phyloP scores from a whole-genome alignment of 2,329 filamentous ascomycete genomes.

The Tricladium varicosporioides region DNA sequence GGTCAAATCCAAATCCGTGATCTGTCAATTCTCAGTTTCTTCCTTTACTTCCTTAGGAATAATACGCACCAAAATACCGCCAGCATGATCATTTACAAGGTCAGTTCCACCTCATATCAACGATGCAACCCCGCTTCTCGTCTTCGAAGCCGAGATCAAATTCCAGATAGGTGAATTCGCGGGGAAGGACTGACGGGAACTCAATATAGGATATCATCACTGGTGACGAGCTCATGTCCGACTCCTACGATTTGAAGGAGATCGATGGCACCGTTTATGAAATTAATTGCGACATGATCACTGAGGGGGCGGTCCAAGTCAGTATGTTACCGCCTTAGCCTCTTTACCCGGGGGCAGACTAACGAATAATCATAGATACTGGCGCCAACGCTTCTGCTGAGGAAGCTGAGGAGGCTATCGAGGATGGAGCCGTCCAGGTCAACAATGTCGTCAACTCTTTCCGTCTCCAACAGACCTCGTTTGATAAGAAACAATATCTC shows the following conservation, averaged over 20 bases:
- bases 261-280: constrained; percentile 82
- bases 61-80: constrained; percentile 21
- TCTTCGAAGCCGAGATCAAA: background rate
- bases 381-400: constrained; percentile 98
- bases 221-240: constrained; percentile 94
- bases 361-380: constrained; percentile 55
- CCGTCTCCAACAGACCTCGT: constrained; percentile 74
- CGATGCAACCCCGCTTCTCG: constrained; percentile 5
- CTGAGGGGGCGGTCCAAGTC: constrained; percentile 70
- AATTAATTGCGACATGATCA: constrained; percentile 89
- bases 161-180: background rate
- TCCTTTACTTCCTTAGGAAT: background rate
- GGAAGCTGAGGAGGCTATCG: constrained; percentile 73
- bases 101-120: constrained; percentile 29
- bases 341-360: constrained; percentile 7
- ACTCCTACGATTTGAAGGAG: constrained; percentile 83
- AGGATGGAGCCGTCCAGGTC: constrained; percentile 70
- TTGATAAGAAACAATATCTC: constrained; percentile 88
- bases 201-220: constrained; percentile 74
- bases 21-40: constrained; percentile 11
- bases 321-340: constrained; percentile 44
- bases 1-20: constrained; percentile 3
- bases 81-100: constrained; percentile 59
- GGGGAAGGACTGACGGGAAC: constrained; percentile 14
- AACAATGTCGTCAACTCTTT: constrained; percentile 94